Percentiles rank a stretch among this genome's conserved stretches.
phyloP scores from a whole-genome alignment of 106 monocot genomes.

The Dioscorea dumetorum region DNA sequence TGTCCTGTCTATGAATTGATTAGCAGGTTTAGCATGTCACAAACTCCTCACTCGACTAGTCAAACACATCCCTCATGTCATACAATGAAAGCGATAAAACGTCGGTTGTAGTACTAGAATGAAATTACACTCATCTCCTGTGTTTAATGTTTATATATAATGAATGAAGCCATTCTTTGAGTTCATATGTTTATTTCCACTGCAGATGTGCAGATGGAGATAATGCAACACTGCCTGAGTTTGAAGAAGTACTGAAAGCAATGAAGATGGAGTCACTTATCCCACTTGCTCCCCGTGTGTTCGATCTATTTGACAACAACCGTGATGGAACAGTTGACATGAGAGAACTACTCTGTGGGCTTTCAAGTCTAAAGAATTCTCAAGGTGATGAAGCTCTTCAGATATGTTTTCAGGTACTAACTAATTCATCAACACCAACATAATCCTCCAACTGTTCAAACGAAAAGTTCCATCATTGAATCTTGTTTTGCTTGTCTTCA shows the following conservation, averaged over 20 bases:
- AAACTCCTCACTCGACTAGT: no score
- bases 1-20: no score
- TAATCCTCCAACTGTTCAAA: background rate
- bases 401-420: constrained; percentile 60
- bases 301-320: constrained; percentile 71
- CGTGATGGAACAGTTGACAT: constrained; percentile 75
- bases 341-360: constrained; percentile 63
- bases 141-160: no score
- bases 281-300: constrained; percentile 55
- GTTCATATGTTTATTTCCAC: background rate
- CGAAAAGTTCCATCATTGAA: background rate
- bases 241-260: constrained; percentile 58
- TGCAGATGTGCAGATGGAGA: constrained; percentile 64
- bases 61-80: no score
- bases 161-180: no score
- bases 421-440: background rate
- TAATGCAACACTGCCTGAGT: constrained; percentile 51
- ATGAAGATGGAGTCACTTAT: constrained; percentile 59
- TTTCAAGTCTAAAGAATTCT: constrained; percentile 57
- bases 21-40: no score
- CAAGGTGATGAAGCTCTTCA: constrained; percentile 55
- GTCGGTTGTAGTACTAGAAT: no score
- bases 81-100: no score
- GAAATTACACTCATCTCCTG: no score
- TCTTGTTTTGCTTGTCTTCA: constrained; percentile 4